Evolutionary conservation across 1,139 yeast species (phyloP).

Genomic region (Meyerozyma sp.): DNA sequence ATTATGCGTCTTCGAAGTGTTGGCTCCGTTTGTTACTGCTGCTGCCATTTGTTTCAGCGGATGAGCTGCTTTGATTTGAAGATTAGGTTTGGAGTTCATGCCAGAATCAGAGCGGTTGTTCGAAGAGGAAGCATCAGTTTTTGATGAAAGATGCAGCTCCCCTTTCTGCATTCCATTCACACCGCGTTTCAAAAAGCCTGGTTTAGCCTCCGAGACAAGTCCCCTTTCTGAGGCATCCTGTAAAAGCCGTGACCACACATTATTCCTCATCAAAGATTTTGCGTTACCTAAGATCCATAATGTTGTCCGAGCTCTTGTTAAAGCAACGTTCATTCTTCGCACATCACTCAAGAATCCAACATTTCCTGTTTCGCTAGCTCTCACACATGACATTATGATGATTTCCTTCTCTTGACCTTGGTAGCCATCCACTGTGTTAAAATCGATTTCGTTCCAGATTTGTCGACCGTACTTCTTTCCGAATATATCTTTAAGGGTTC

Average conservation of each 20-base stretch:
- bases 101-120: too few species aligned
- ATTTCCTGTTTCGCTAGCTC: constrained; percentile 64
- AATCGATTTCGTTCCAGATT: constrained; percentile 67
- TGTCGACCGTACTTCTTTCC: constrained; percentile 53
- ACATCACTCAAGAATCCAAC: constrained; percentile 89
- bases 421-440: constrained; percentile 95
- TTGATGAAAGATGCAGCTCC: too few species aligned
- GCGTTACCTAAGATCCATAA: constrained; percentile 89
- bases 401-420: constrained; percentile 98
- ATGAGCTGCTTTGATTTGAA: too few species aligned
- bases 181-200: constrained; percentile 28
- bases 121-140: too few species aligned
- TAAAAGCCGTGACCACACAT: constrained; percentile 65
- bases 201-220: constrained; percentile 26
- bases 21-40: too few species aligned
- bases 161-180: not conserved
- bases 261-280: constrained; percentile 54
- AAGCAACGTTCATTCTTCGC: constrained; percentile 92
- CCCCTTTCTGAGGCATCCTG: constrained; percentile 54
- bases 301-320: constrained; percentile 89
- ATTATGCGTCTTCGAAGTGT: too few species aligned
- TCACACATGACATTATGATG: constrained; percentile 88
- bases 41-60: too few species aligned
- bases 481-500: constrained; percentile 53
- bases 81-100: too few species aligned